These are phyloP conservation scores for Trichoderma gamsii DNA, from an alignment of 495 filamentous ascomycete genomes.

Conservation along the genomic window DNA sequence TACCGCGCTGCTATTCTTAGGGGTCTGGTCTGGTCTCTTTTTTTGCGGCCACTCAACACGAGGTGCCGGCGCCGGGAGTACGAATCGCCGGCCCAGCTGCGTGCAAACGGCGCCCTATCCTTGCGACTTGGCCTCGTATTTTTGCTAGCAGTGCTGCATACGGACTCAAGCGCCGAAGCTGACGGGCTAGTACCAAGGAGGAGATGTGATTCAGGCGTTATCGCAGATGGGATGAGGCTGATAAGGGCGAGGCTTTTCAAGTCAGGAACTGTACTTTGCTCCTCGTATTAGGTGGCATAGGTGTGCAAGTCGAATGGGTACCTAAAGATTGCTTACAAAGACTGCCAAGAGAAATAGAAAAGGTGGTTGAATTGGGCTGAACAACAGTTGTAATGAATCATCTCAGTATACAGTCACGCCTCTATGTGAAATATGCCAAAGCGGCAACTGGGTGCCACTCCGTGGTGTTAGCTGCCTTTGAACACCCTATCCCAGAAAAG, in stretches of 20 bases:
- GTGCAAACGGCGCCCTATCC: neutral
- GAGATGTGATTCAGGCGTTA: conserved; percentile 3
- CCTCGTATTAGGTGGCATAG: neutral
- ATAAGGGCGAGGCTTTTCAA: neutral
- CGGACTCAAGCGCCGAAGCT: neutral
- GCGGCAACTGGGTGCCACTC: too few species aligned
- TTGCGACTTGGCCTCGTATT: neutral
- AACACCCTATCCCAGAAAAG: too few species aligned
- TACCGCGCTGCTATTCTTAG: neutral
- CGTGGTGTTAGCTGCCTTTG: too few species aligned
- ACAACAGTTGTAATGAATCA: too few species aligned
- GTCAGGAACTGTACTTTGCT: neutral
- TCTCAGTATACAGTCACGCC: too few species aligned
- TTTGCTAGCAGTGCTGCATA: neutral
- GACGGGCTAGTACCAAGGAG: conserved; percentile 6
- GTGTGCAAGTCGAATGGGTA: too few species aligned
- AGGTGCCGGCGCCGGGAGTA: conserved; percentile 11
- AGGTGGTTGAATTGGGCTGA: too few species aligned
- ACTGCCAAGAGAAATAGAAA: too few species aligned
- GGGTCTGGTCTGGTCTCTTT: conserved; percentile 2
- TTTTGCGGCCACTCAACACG: neutral
- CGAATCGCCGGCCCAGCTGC: conserved; percentile 8
- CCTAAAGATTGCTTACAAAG: too few species aligned
- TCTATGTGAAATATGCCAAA: too few species aligned
- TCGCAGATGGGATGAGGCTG: neutral